Evolutionary conservation across 148 eudicot species (phyloP), one percentile per base, ranked within the genome.

Genomic region (Camellia sinensis): DNA sequence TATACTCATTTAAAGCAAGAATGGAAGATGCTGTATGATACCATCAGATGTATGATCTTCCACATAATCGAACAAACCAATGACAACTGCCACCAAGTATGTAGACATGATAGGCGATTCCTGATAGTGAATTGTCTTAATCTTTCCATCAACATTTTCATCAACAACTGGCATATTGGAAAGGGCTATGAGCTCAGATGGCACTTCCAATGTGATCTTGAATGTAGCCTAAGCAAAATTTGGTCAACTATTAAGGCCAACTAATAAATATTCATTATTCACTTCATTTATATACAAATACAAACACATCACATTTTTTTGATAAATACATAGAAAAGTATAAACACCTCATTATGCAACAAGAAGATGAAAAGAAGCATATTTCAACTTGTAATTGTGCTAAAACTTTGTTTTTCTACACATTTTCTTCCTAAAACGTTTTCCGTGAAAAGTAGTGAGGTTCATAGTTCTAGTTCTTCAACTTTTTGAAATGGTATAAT

Each of bases 41-140:
- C 97, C 98, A 86, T 93, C 98, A 79, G 92, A 84, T 59, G 98
- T 93, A 78, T 84, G 90, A 80, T 90, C 93, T 85, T 95, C 97
- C 54, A 95, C 88, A 84, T 89, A 95, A 82, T 95, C 98, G 81
- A 95, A 95, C 89, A 88, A 77, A 63, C 97, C 98, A 87, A 95
- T 86, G 59, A 93, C 98, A 74, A 89, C 89, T 21, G 98, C 98
- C 74, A 95, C 97, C 88, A 95, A 84, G 83, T 93, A 95, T 15
- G 97, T 91, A 40, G 98, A 95, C 98, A 95, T 95, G 74, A 92
- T 92, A 62, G 98, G 98, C 46, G 98, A 87, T 83, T 95, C 97
- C 85, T 92, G 89, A 82, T 88, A 95, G 66, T 80, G 79, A 78
- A 95, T 90, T 12, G 91, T 95, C 86, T 90, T 95, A 50, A 87